These are phyloP conservation scores for Trichoderma endophyticum DNA, from an alignment of 2,329 filamentous ascomycete species.

Conservation along the genomic window DNA sequence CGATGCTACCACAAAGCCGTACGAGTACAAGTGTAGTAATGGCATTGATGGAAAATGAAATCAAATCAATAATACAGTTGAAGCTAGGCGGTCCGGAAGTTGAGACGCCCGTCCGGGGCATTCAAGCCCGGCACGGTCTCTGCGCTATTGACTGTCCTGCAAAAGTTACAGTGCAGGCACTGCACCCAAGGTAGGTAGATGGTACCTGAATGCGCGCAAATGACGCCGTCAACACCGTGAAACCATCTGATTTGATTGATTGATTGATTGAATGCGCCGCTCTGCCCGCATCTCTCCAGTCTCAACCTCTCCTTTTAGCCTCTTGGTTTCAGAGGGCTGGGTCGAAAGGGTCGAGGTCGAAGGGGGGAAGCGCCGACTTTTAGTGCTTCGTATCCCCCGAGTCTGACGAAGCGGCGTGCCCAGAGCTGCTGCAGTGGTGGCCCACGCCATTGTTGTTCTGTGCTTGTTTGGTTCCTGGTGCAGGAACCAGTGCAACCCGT, in stretches of 20 bases:
- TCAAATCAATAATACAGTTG: not conserved
- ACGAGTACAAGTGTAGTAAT: not conserved
- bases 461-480: constrained; percentile 11
- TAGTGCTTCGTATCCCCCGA: constrained; percentile 18
- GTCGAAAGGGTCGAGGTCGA: not conserved
- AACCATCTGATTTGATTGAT: not conserved
- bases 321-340: not conserved
- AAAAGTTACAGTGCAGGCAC: not conserved
- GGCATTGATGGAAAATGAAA: not conserved
- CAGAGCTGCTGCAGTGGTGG: not conserved
- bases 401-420: constrained; percentile 9
- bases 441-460: constrained; percentile 1
- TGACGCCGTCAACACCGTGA: not conserved
- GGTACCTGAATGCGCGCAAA: not conserved
- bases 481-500: constrained; percentile 18
- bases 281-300: not conserved
- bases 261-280: not conserved
- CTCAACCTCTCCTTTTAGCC: constrained; percentile 11
- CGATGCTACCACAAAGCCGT: not conserved
- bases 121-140: not conserved
- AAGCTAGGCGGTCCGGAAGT: not conserved
- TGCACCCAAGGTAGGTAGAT: not conserved
- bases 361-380: constrained; percentile 14
- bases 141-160: not conserved
- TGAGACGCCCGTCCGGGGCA: not conserved